Base-by-base conservation (phyloP, 306 rosid genomes). In the Argentina anserina region DNA sequence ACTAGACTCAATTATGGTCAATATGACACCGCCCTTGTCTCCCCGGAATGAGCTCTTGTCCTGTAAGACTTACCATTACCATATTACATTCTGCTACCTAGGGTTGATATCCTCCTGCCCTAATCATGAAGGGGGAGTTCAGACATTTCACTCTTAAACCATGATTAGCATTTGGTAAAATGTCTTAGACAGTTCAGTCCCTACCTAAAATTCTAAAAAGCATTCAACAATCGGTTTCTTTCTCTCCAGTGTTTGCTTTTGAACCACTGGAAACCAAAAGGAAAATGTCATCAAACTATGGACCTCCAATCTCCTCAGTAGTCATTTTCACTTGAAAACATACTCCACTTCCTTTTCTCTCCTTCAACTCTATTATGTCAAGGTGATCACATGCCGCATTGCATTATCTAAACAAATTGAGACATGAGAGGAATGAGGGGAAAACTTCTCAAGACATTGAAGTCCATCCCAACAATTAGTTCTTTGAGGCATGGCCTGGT, bases 401-500 rank as follows among this genome's bases (percentile, higher is more conserved):
- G 61, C 65, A 70, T 62, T 73, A 73, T 68, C 59, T 25, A 67
- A 56, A 81, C 50, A 76, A 69, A 42, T 40, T 12, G 34, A 34
- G 70, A 75, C 41, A 79, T 83, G 83, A 81, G 71, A 81, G 87
- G 79, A 82, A 85, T 87, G 87, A 86, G 84, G 69, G 86, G 85
- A 26, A 90, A 58, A 28, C 42, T 90, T 72, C 73, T 84, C 23
- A 89, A 76, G 81, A 90, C 89, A 75, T 59, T 89, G 59, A 87
- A 84, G 81, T 80, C 85, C 88, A 70, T 84, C 72, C 90, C 81
- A 65, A 79, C 91, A 63, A 69, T 83, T 45, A 78, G 71, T 73
- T 84, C 82, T 72, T 76, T 82, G 41, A 93, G 83, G 78, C 89
- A 90, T 85, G 74, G 85, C 84, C 76, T 86, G 28, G 72, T 84